Conservation (phyloP, 1,284 basidiomycete genomes). For the Meira miltonrushii region DNA sequence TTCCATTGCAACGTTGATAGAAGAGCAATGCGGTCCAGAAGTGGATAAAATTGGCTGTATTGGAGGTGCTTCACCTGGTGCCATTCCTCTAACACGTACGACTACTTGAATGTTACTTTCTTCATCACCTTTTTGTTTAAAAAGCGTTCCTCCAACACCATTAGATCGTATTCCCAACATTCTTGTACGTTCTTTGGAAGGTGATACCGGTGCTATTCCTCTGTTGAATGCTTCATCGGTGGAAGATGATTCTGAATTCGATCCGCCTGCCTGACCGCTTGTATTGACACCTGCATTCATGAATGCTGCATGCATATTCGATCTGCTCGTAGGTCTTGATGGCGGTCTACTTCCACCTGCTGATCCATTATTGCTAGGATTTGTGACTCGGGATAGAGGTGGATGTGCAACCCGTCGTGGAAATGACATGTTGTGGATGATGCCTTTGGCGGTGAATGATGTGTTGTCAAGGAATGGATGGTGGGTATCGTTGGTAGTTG, state of each 20-base stretch:
- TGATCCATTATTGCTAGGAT: not conserved
- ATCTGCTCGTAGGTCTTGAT: not conserved
- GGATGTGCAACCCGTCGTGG: not conserved
- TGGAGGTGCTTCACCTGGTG: not conserved
- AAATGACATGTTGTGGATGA: not conserved
- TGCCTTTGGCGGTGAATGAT: too few species aligned
- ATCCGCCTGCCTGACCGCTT: not conserved
- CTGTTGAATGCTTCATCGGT: not conserved
- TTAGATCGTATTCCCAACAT: constrained; percentile 1
- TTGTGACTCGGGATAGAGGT: not conserved
- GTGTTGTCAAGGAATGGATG: too few species aligned
- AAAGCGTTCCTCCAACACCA: constrained; percentile 9
- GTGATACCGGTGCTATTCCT: not conserved
- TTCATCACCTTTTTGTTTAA: constrained; percentile 12
- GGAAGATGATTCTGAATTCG: not conserved
- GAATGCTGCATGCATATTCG: not conserved
- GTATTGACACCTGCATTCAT: not conserved
- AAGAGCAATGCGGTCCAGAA: constrained; percentile 35
- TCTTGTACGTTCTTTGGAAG: constrained; percentile 6
- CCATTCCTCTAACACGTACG: constrained; percentile 38
- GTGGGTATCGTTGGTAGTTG: too few species aligned
- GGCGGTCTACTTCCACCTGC: not conserved
- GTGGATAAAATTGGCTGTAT: constrained; percentile 27
- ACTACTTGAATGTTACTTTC: constrained; percentile 49
- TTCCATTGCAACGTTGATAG: constrained; percentile 39